Base-by-base conservation (phyloP, 129 eudicot genomes). In the Helichrysum umbraculigerum region DNA sequence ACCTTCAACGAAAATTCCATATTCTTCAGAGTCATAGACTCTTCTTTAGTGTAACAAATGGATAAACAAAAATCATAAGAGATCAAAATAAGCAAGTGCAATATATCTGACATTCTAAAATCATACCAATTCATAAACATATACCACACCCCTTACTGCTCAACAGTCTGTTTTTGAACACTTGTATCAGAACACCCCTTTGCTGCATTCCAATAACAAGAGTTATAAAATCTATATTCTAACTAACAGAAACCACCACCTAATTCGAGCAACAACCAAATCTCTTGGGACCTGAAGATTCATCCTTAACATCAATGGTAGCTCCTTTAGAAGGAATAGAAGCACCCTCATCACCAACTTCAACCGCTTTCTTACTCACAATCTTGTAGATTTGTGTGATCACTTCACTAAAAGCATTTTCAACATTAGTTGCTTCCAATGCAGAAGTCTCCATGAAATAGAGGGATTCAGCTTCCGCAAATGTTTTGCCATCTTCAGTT, bases 401-500 rank as follows among this genome's bases (percentile, higher is more conserved):
- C 73, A 79, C 83, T 79, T 79, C 78, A 56, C 78, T 79, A 66
- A 79, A 79, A 64, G 83, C 83, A 37, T 39, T 66, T 65, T 79
- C 83, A 28, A 79, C 83, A 65, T 79, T 79, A 37, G 83, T 79
- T 22, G 83, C 78, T 79, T 79, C 83, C 83, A 79, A 54, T n/a
- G 83, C 83, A 2, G 83, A 79, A 51, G 83, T 79, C 44, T 79
- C 83, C 83, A 79, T 79, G 67, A 79, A 79, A 28, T 34, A 79
- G n/a, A 79, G 83, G 62, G 83, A 79, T 62, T 79, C 83, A 5
- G 73, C 60, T 72, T 79, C 83, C 0, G 83, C 83, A 28, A 79
- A 65, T 15, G 83, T 52, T 72, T 79, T 79, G 22, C 83, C 83
- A 3, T 79, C 83, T 64, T 79, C 78, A 22, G 83, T 79, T 37